These are phyloP conservation scores for Cucurbita pepo DNA, from an alignment of 306 rosid genomes.

Conservation along the genomic window DNA sequence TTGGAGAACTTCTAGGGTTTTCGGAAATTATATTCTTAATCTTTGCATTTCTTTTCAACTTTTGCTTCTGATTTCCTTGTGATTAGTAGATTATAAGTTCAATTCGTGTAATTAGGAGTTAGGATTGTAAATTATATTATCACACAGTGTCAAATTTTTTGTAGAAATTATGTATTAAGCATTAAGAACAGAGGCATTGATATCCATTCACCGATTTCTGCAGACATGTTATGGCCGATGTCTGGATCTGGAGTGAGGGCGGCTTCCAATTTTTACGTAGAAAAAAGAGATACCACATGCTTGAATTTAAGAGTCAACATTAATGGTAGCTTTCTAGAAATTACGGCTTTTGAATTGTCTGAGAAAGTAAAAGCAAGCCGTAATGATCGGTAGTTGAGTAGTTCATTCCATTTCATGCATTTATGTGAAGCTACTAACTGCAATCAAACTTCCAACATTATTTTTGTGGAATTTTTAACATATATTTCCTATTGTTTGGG, in stretches of 20 bases:
- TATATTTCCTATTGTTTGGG: background rate
- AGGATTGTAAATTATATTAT: background rate
- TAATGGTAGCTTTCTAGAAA: background rate
- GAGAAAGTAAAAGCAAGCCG: background rate
- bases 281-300: background rate
- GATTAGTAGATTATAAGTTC: background rate
- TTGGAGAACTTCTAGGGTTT: background rate
- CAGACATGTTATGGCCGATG: no score
- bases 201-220: no score
- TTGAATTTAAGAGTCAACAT: background rate
- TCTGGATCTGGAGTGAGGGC: no score
- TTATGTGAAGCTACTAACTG: background rate
- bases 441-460: background rate
- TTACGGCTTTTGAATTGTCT: background rate
- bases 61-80: background rate
- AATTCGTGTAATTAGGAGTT: background rate
- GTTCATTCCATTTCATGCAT: background rate
- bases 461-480: background rate
- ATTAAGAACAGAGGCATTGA: no score
- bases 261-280: no score
- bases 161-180: background rate
- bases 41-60: background rate
- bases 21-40: background rate
- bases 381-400: background rate
- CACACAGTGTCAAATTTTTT: background rate